Base-by-base conservation (phyloP, 129 eudicot genomes). In the Saussurea involucrata region DNA sequence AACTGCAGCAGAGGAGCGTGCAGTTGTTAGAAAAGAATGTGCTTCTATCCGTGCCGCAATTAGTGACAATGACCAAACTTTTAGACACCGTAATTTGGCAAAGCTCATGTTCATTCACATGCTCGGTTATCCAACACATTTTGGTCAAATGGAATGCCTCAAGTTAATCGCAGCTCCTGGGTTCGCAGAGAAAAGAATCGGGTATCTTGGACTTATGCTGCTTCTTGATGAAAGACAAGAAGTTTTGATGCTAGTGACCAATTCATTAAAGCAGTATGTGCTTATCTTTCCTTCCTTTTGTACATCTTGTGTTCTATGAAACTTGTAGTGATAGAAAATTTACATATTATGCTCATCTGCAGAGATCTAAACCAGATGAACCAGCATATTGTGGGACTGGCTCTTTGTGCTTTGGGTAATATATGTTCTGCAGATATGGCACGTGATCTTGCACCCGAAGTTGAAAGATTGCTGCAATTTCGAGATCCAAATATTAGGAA, bases 121-220 rank as follows among this genome's bases (percentile, higher is more conserved):
- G 99, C 86, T 95, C 73, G 99, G 99, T 64, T 95, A 95, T 71
- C 99, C 99, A 17, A 95, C 99, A 37, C 99, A 95, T 87, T 95
- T 95, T 88, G 99, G 99, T 80, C 99, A 95, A 88, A 95, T 95
- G 99, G 99, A 95, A 80, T 95, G 99, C 89, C 86, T 95, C 64
- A 95, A 95, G 84, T 83, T 87, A 76, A 95, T 95, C 40, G 99
- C 99, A 65, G 83, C 97, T 85, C 96, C 99, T 27, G 97, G 96
- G 64, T 95, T 95, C 86, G 97, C 99, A 0, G 99, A 95, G 88
- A 95, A 95, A 78, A 90, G 99, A 81, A 88, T 95, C 40, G 99
- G 99, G 72, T 95, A 95, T 85, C 96, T 95, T 81, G 99, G 96
- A 73, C 97, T 95, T 64, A 95, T 95, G 99, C 75, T 95, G 80